Base-by-base conservation (phyloP, 192 early-diverging fungal genomes). In the Jimgerdemannia lactiflua region DNA sequence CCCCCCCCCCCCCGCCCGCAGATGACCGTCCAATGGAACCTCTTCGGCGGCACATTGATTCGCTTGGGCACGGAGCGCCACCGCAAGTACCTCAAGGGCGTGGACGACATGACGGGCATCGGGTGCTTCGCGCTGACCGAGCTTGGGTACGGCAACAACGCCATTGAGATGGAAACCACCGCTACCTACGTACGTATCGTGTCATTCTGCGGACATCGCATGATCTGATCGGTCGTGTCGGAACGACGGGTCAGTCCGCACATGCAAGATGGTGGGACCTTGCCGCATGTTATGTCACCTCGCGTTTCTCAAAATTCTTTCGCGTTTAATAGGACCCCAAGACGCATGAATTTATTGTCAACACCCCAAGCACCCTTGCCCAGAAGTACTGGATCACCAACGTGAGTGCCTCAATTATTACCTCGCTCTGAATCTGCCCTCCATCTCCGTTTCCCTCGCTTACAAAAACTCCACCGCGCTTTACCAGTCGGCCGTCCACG, bases 351-450 rank as follows among this genome's bases (percentile, higher is more conserved):
- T 93, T 90, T 79, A 85, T 93, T 76, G 91, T 94, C 78, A 87
- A 94, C 79, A 91, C 90, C 63, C 93, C 93, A 10, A 78, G 86
- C n/a, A 86, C 86, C 43, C 79, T 92, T 54, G 87, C 91, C 40
- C 89, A 91, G 73, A 94, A 94, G 81, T 93, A 92, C 83, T 93
- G 93, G 93, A 94, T 94, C 77, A 94, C 93, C 71, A 94, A 94
- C 80, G 91, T 83, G 81, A 69, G 79, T 67, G 63, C 14, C 6
- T 59, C 49, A 59, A 29, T 29, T 29, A 29, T 29, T 29, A 29
- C 29, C 29, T 29, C 29, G 29, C 29, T 29, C 29, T 0, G 29
- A 29, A 29, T 29, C 29, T 29, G 29, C 29, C 29, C 0, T 29
- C 29, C 29, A 29, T 29, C 29, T 29, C 29, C 29, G 1, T 29